Base-by-base conservation (phyloP, 345 rosid genomes). In the Streptanthus diversifolius region DNA sequence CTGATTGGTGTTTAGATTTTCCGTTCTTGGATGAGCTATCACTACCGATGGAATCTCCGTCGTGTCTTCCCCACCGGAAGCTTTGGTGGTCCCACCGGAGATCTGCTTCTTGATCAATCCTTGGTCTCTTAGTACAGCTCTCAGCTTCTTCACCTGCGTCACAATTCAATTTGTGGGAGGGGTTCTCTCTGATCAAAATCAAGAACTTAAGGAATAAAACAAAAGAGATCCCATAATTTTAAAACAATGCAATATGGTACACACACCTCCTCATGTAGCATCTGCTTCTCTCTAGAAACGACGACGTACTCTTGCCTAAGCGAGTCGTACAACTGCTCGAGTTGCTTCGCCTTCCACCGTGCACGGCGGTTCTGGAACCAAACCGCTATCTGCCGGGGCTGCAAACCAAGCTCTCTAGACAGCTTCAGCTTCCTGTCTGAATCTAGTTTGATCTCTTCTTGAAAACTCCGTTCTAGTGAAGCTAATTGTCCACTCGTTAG, bases 351-450 rank as follows among this genome's bases (percentile, higher is more conserved):
- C 73, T 90, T 93, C 98, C 97, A 90, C 15, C 97, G 63, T 27
- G 97, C 93, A 14, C 97, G 88, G 36, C 91, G 83, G 79, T 88
- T 90, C 51, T 90, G 98, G 78, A 92, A 92, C 98, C 98, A 93
- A 47, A 93, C 90, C 9, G 97, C 95, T 49, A 90, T 83, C 81
- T 93, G 98, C 61, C 98, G 82, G 8, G 97, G 98, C 79, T 90
- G 95, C 17, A 90, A 79, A 66, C 97, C 97, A 25, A 93, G 87
- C 44, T 93, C 97, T 24, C 87, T 80, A 5, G 98, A 88, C 43
- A 93, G 85, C 84, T 82, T 87, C 82, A 88, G 79, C 61, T 92
- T 90, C 81, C 93, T 68, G 37, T 88, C 93, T 32, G 98, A 93
- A 24, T 92, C 98, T 68, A 92, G 39, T 84, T 93, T 93, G 30